Evolutionary conservation across 2,329 filamentous ascomycete species (phyloP).

Genomic region (Pseudopyricularia cyperi): DNA sequence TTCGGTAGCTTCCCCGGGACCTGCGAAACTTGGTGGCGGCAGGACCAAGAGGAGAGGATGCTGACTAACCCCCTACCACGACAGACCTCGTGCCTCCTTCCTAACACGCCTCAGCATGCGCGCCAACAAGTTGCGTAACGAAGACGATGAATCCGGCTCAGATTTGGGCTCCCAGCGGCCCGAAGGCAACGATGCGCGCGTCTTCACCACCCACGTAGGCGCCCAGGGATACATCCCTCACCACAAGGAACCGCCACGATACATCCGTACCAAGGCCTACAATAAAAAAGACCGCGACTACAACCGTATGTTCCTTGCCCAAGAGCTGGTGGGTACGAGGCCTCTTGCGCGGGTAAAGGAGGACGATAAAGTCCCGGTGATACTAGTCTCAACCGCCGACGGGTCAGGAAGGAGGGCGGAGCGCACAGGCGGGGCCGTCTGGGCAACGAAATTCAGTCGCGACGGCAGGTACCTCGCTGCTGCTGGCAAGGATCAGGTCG

Average conservation of each 20-base stretch:
- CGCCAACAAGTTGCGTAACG: slow-evolving; percentile 58
- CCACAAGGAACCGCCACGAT: slow-evolving; percentile 78
- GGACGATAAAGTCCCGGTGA: slow-evolving; percentile 8
- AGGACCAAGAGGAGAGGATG: neutral
- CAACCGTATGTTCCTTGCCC: slow-evolving; percentile 78
- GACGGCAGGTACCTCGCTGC: slow-evolving; percentile 86
- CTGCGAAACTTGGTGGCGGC: too few species aligned
- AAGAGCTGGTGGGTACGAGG: slow-evolving; percentile 64
- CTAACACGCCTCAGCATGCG: slow-evolving; percentile 69
- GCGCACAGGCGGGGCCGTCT: slow-evolving; percentile 55
- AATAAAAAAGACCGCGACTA: slow-evolving; percentile 76
- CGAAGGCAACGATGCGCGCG: slow-evolving; percentile 70
- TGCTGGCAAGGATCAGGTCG: slow-evolving; percentile 76
- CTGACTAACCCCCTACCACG: neutral
- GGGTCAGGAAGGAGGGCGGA: slow-evolving; percentile 25
- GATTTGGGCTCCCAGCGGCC: slow-evolving; percentile 52
- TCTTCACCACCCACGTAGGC: slow-evolving; percentile 66
- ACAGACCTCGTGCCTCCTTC: slow-evolving; percentile 49
- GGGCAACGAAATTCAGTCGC: slow-evolving; percentile 85
- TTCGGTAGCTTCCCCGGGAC: neutral
- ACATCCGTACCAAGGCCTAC: slow-evolving; percentile 72
- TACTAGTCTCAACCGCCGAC: slow-evolving; percentile 14
- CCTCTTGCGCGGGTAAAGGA: slow-evolving; percentile 14
- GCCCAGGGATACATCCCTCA: slow-evolving; percentile 67
- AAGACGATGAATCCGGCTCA: slow-evolving; percentile 53